A percentile compares a stretch with the other conserved stretches of the same genome.
These are phyloP conservation scores for Camellia japonica DNA, from an alignment of 148 eudicot species.

Conservation along the genomic window DNA sequence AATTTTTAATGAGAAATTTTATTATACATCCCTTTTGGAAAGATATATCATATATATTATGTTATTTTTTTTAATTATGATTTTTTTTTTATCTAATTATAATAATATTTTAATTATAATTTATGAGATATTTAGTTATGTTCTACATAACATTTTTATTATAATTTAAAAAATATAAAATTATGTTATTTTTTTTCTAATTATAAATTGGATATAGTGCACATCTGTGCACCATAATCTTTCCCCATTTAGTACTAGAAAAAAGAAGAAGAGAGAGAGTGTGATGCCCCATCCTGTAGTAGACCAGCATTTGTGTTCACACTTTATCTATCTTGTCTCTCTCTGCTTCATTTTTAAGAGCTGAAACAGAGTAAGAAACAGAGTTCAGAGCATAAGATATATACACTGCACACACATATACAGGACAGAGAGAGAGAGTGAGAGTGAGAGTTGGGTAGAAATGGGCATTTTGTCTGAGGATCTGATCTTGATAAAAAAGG, in stretches of 20 bases:
- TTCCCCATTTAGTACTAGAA: background rate
- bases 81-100: too few relatives aligned
- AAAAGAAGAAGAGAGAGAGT: background rate
- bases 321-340: background rate
- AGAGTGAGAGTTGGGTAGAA: constrained; percentile 4
- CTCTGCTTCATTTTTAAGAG: background rate
- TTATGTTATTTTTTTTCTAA: too few relatives aligned
- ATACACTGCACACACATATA: background rate
- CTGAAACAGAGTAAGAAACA: background rate
- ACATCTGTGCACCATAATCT: too few relatives aligned
- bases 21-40: too few relatives aligned
- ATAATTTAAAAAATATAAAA: too few relatives aligned
- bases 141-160: too few relatives aligned
- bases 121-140: too few relatives aligned
- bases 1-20: too few relatives aligned
- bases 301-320: background rate
- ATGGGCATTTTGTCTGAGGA: constrained; percentile 30
- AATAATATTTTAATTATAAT: too few relatives aligned
- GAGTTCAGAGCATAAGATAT: background rate
- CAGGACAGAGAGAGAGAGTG: constrained; percentile 8
- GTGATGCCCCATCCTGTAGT: background rate
- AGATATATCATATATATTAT: too few relatives aligned
- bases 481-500: constrained; percentile 24
- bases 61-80: too few relatives aligned
- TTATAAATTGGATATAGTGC: too few relatives aligned